Evolutionary conservation across 371 early-diverging fungal species (phyloP).

Genomic region (Fennellomyces sp.): DNA sequence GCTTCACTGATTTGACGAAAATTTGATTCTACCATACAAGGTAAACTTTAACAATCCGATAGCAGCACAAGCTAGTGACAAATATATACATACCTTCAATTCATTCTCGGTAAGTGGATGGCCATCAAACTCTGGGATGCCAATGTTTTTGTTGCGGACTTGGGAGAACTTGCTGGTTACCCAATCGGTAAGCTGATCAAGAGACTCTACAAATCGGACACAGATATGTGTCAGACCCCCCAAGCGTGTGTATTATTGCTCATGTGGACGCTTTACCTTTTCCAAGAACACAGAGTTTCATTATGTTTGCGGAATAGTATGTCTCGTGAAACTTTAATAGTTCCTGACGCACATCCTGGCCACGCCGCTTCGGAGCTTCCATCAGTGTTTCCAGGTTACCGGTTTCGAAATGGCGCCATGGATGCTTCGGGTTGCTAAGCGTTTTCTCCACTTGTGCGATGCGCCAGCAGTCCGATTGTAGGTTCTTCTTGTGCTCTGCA

Average conservation of each 20-base stretch:
- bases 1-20: conserved; percentile 79
- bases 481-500: conserved; percentile 88
- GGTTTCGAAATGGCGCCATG: conserved; percentile 84
- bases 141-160: conserved; percentile 70
- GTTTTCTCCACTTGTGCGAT: conserved; percentile 80
- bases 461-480: conserved; percentile 88
- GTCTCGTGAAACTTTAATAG: conserved; percentile 84
- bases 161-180: conserved; percentile 76
- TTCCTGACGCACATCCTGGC: conserved; percentile 80
- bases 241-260: neutral
- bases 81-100: conserved; percentile 48
- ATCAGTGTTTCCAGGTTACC: conserved; percentile 84
- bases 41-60: too few relatives aligned
- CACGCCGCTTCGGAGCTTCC: conserved; percentile 68
- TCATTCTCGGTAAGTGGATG: conserved; percentile 77
- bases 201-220: conserved; percentile 60
- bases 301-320: conserved; percentile 95
- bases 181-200: conserved; percentile 81
- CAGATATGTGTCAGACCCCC: neutral
- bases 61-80: neutral
- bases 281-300: conserved; percentile 93
- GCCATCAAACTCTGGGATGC: conserved; percentile 61
- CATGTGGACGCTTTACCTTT: conserved; percentile 55
- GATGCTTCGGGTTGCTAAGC: conserved; percentile 75
- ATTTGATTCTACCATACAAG: conserved; percentile 55